Evolutionary conservation across 2,329 filamentous ascomycete genomes (phyloP).

Genomic region (Penicillium sclerotiorum): DNA sequence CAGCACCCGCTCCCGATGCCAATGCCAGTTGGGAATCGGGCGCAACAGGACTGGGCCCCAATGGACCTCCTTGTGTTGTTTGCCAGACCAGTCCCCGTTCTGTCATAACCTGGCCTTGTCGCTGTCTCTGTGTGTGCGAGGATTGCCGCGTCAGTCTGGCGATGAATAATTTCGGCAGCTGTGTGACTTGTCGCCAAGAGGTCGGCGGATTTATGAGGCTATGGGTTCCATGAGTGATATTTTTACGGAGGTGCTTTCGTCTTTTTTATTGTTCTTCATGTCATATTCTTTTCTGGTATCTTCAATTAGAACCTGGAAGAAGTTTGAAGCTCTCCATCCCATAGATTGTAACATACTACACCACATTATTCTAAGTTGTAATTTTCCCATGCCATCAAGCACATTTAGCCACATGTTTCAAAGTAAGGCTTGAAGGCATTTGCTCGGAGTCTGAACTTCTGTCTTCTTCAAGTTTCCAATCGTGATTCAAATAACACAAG

Average conservation of each 20-base stretch:
- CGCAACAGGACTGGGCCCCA: slow-evolving; percentile 72
- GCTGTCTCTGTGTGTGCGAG: slow-evolving; percentile 91
- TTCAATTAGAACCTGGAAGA: too few species aligned
- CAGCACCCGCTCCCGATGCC: slow-evolving; percentile 13
- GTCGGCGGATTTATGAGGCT: slow-evolving; percentile 88
- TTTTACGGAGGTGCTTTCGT: neutral
- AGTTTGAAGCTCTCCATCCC: neutral
- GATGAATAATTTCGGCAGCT: slow-evolving; percentile 96
- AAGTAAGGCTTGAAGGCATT: too few species aligned
- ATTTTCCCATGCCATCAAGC: neutral
- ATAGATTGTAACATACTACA: neutral
- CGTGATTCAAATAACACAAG: too few species aligned
- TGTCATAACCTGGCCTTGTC: slow-evolving; percentile 94
- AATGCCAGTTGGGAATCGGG: slow-evolving; percentile 68
- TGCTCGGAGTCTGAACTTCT: too few species aligned
- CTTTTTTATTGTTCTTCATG: neutral
- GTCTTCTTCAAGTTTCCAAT: too few species aligned
- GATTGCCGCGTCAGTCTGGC: slow-evolving; percentile 91
- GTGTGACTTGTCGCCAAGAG: slow-evolving; percentile 88
- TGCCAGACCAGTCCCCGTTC: slow-evolving; percentile 85
- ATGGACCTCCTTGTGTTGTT: slow-evolving; percentile 85
- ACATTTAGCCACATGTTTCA: too few species aligned
- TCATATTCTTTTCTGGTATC: too few species aligned
- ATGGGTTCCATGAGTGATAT: slow-evolving; percentile 70
- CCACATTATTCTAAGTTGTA: neutral